A percentile compares a stretch with the other conserved stretches of the same genome.
Evolutionary conservation across 1,139 yeast species (phyloP).

Genomic region (Komagataea norvegica): DNA sequence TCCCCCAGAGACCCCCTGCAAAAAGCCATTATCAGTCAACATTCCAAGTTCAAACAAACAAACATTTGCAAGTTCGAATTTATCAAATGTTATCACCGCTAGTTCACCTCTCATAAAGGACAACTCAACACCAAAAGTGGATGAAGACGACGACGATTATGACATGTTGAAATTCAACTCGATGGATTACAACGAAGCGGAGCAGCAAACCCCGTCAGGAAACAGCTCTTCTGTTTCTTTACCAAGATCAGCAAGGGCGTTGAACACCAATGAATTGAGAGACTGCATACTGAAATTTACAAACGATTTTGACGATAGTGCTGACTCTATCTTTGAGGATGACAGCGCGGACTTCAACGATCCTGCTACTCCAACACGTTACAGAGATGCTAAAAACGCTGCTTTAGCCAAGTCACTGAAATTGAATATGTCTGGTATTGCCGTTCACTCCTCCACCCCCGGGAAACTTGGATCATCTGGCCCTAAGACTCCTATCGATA

Average conservation of each 20-base stretch:
- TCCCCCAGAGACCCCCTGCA: slow-evolving; percentile 82
- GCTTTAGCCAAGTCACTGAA: slow-evolving; percentile 26
- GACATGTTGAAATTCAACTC: neutral
- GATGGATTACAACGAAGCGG: neutral
- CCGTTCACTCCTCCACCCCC: slow-evolving; percentile 9
- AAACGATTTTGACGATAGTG: slow-evolving; percentile 34
- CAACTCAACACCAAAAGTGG: slow-evolving; percentile 22
- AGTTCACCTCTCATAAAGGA: slow-evolving; percentile 26
- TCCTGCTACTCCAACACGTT: slow-evolving; percentile 26
- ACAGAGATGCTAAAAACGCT: slow-evolving; percentile 21
- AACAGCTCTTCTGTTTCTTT: slow-evolving; percentile 13
- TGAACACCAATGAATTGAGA: slow-evolving; percentile 32
- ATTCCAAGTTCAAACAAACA: slow-evolving; percentile 22
- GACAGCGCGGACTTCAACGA: slow-evolving; percentile 18
- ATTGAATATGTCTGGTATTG: slow-evolving; percentile 12
- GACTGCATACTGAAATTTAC: slow-evolving; percentile 34
- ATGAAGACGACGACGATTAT: slow-evolving; percentile 6
- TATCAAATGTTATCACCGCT: slow-evolving; percentile 27
- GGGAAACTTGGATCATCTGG: slow-evolving; percentile 5
- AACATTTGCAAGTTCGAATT: slow-evolving; percentile 22
- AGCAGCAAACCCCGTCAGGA: slow-evolving; percentile 16
- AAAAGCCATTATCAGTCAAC: slow-evolving; percentile 40
- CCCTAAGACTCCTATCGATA: slow-evolving; percentile 25
- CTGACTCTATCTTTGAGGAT: slow-evolving; percentile 28
- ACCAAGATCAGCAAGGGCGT: slow-evolving; percentile 31